phyloP scores from a whole-genome alignment of 2,329 filamentous ascomycete species.

The Cadophora luteo-olivacea region DNA sequence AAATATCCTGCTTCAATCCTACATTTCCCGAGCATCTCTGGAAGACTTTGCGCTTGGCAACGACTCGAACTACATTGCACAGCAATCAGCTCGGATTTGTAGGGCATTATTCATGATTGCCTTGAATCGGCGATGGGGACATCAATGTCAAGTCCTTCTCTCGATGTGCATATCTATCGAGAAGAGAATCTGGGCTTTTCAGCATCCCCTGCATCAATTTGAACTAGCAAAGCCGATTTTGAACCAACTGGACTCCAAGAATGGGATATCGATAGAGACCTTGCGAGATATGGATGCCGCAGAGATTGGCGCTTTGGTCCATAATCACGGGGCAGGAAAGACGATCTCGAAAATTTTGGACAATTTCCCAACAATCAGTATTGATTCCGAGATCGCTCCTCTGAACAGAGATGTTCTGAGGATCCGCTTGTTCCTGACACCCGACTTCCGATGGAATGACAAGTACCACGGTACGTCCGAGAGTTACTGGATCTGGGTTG shows the following conservation, averaged over 20 bases:
- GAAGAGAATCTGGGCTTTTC: slow-evolving; percentile 91
- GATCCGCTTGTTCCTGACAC: slow-evolving; percentile 85
- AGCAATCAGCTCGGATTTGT: slow-evolving; percentile 94
- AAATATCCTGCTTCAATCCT: slow-evolving; percentile 92
- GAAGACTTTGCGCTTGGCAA: slow-evolving; percentile 95
- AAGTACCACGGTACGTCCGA: slow-evolving; percentile 92
- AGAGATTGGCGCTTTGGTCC: slow-evolving; percentile 89
- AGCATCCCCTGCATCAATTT: slow-evolving; percentile 95
- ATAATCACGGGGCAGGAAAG: slow-evolving; percentile 86
- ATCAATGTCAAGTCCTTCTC: slow-evolving; percentile 89
- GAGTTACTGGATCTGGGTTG: slow-evolving; percentile 98
- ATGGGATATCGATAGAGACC: slow-evolving; percentile 76
- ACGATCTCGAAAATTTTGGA: slow-evolving; percentile 82
- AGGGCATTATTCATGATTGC: slow-evolving; percentile 97
- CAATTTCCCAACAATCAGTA: slow-evolving; percentile 89
- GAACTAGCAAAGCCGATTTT: slow-evolving; percentile 85
- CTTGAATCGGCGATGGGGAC: slow-evolving; percentile 91
- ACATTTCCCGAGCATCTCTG: slow-evolving; percentile 85
- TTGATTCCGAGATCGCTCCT: slow-evolving; percentile 94
- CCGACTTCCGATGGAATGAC: slow-evolving; percentile 95
- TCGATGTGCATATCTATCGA: slow-evolving; percentile 97
- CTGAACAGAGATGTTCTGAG: slow-evolving; percentile 92
- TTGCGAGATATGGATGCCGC: slow-evolving; percentile 91
- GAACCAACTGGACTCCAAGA: slow-evolving; percentile 83
- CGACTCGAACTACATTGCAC: slow-evolving; percentile 92